phyloP scores from a whole-genome alignment of 2,329 filamentous ascomycete genomes.

The Blastomyces parvus region DNA sequence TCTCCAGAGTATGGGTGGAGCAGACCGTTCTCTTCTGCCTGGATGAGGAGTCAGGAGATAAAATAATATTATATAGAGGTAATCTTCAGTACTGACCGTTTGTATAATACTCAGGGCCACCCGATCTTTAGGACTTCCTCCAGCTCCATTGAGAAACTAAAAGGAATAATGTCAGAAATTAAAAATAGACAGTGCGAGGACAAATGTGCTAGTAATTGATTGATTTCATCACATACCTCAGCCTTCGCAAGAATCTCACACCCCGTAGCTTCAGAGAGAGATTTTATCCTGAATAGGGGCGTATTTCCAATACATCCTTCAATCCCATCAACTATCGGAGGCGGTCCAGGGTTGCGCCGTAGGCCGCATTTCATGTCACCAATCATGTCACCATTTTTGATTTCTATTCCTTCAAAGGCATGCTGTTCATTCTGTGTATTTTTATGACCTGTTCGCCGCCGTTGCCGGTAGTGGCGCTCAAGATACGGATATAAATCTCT shows the following conservation, averaged over 20 bases:
- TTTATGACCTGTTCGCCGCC: constrained; percentile 21
- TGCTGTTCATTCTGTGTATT: neutral
- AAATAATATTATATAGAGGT: neutral
- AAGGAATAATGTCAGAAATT: constrained; percentile 14
- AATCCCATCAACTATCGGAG: constrained; percentile 62
- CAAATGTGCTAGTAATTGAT: neutral
- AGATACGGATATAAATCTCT: constrained; percentile 70
- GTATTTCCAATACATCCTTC: constrained; percentile 91
- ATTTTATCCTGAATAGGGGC: constrained; percentile 75
- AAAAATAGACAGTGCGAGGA: neutral
- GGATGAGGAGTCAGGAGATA: constrained; percentile 16
- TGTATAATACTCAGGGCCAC: constrained; percentile 86
- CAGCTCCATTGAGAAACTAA: constrained; percentile 82
- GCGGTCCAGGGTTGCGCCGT: constrained; percentile 26
- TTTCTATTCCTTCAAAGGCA: constrained; percentile 20
- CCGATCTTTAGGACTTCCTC: constrained; percentile 87
- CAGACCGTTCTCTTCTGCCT: constrained; percentile 68
- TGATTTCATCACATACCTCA: constrained; percentile 45
- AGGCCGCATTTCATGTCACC: constrained; percentile 7
- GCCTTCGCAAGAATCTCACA: constrained; percentile 88
- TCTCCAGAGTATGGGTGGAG: constrained; percentile 74
- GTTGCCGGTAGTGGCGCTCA: constrained; percentile 52
- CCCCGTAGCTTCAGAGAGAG: constrained; percentile 75
- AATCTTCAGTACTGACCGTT: constrained; percentile 34
- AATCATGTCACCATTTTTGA: constrained; percentile 40